Percentiles rank a stretch among this genome's conserved stretches.
Conservation (phyloP, 192 early-diverging fungal species). For the Coemansia sp. region DNA sequence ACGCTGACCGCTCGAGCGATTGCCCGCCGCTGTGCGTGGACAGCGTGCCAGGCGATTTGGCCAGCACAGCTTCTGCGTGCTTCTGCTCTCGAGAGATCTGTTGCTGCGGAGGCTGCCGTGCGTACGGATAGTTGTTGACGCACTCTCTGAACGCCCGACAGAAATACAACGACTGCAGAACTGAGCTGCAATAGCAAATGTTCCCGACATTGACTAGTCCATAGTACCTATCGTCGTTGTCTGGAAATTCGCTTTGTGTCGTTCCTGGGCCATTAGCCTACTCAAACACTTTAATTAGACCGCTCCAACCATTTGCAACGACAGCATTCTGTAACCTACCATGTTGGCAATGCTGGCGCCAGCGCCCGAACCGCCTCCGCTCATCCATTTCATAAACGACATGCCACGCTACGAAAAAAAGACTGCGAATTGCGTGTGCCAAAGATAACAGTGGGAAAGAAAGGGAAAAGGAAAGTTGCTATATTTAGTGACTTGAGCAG, state of each 20-base stretch:
- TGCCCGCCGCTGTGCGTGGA: slow-evolving; percentile 4
- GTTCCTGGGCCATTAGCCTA: slow-evolving; percentile 32
- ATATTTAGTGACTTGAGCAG: neutral
- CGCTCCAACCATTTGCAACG: too few relatives aligned
- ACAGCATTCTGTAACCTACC: slow-evolving; percentile 6
- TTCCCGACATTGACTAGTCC: slow-evolving; percentile 87
- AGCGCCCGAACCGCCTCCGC: slow-evolving; percentile 36
- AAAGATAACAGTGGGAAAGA: neutral
- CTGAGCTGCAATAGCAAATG: slow-evolving; percentile 87
- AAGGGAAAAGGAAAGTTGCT: neutral
- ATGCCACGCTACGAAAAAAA: slow-evolving; percentile 28
- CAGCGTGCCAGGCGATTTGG: slow-evolving; percentile 7
- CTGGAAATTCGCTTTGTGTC: slow-evolving; percentile 44
- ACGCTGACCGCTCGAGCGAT: slow-evolving; percentile 13
- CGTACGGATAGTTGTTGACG: slow-evolving; percentile 73
- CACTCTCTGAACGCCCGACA: slow-evolving; percentile 93
- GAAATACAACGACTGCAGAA: slow-evolving; percentile 94
- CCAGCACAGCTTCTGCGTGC: neutral
- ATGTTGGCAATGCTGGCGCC: slow-evolving; percentile 6
- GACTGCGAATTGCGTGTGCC: too few relatives aligned
- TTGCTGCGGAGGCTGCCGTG: slow-evolving; percentile 25
- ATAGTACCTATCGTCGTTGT: slow-evolving; percentile 75
- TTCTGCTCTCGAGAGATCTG: neutral
- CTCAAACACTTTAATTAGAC: neutral
- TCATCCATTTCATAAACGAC: slow-evolving; percentile 74